These are phyloP conservation scores for Lasiosphaeria hispida DNA, from an alignment of 495 filamentous ascomycete genomes.

Conservation along the genomic window DNA sequence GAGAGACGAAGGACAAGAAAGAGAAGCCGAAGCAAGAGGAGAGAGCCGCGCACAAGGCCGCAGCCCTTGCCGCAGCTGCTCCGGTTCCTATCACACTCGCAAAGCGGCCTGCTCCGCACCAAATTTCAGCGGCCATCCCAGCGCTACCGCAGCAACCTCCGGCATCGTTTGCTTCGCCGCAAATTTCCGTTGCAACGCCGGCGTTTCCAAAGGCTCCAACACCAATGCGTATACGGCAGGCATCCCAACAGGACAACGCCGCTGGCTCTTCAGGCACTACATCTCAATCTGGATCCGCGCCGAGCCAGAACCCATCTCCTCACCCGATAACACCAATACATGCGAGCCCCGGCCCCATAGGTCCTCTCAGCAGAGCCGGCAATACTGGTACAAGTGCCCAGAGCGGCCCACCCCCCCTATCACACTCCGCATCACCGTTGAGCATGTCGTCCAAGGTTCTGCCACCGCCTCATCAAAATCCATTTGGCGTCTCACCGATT, in stretches of 20 bases:
- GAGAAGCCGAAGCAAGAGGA: slow-evolving; percentile 53
- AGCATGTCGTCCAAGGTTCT: slow-evolving; percentile 29
- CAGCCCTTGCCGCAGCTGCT: slow-evolving; percentile 34
- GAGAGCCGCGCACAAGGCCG: slow-evolving; percentile 38
- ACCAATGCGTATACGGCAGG: slow-evolving; percentile 68
- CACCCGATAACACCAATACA: slow-evolving; percentile 56
- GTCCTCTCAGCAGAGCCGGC: slow-evolving; percentile 43
- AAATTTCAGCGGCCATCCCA: slow-evolving; percentile 54
- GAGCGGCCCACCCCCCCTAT: slow-evolving; percentile 15
- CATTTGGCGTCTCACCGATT: slow-evolving; percentile 35
- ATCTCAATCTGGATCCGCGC: slow-evolving; percentile 45
- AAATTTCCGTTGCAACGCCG: slow-evolving; percentile 73
- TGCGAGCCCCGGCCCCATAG: slow-evolving; percentile 54
- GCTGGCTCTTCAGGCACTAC: slow-evolving; percentile 61
- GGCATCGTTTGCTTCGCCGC: slow-evolving; percentile 66
- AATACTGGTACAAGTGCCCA: slow-evolving; percentile 10
- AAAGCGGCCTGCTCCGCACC: slow-evolving; percentile 49
- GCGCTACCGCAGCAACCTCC: slow-evolving; percentile 45
- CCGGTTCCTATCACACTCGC: slow-evolving; percentile 43
- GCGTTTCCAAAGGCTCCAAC: slow-evolving; percentile 79
- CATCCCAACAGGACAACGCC: slow-evolving; percentile 78
- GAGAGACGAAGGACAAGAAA: slow-evolving; percentile 17
- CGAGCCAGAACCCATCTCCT: slow-evolving; percentile 67
- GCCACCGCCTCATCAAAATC: slow-evolving; percentile 37
- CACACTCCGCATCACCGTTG: slow-evolving; percentile 25